Evolutionary conservation across 2,329 filamentous ascomycete genomes (phyloP).

Genomic region (Aspergillus felis): DNA sequence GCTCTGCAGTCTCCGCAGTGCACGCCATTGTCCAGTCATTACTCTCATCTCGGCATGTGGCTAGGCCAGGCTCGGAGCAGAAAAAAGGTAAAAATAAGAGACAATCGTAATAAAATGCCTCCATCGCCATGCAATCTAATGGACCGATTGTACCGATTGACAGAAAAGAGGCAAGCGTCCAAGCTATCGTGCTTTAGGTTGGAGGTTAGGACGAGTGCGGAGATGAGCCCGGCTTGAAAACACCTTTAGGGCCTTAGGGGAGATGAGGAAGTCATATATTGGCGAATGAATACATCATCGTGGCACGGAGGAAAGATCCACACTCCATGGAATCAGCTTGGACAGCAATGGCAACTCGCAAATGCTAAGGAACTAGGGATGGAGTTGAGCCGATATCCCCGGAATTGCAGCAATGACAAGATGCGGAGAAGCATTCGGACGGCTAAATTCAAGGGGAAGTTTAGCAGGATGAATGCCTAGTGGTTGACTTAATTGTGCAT

Average conservation of each 20-base stretch:
- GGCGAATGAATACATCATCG: not conserved
- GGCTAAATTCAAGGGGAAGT: not conserved
- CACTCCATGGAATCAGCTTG: not conserved
- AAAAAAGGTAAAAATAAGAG: not conserved
- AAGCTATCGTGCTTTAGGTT: not conserved
- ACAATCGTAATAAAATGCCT: not conserved
- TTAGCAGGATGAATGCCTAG: not conserved
- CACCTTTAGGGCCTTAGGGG: not conserved
- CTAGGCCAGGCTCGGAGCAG: not conserved
- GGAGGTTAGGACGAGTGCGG: not conserved
- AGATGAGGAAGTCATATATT: not conserved
- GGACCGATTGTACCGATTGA: not conserved
- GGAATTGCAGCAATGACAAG: not conserved
- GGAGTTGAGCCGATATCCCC: not conserved
- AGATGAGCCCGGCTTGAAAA: slow-evolving; percentile 3
- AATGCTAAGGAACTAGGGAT: not conserved
- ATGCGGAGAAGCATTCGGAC: not conserved
- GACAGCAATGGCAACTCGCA: not conserved
- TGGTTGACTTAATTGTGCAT: not conserved
- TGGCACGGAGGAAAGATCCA: not conserved
- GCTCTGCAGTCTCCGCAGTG: not conserved
- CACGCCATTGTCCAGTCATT: not conserved
- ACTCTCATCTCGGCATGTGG: not conserved
- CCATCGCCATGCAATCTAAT: not conserved
- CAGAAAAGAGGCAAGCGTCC: not conserved